phyloP scores from a whole-genome alignment of 2,329 filamentous ascomycete species.

The Emergomyces pasteurianus region DNA sequence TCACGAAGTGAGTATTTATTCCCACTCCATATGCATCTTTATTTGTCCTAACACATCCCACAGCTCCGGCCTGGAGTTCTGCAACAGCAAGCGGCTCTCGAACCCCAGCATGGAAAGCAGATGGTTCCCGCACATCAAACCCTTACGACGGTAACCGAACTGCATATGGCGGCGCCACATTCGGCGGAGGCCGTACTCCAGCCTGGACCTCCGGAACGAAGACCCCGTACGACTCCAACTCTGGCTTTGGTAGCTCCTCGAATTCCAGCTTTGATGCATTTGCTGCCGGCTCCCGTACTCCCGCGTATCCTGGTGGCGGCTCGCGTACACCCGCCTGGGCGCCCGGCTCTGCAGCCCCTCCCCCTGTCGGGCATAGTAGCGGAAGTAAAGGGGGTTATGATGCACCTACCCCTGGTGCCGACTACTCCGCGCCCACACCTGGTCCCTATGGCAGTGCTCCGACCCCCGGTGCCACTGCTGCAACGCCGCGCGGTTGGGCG shows the following conservation, averaged over 20 bases:
- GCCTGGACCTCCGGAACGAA: constrained; percentile 69
- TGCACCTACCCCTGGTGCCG: constrained; percentile 59
- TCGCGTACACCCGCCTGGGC: constrained; percentile 36
- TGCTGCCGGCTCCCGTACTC: constrained; percentile 62
- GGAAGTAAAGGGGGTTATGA: constrained; percentile 44
- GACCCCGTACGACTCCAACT: constrained; percentile 58
- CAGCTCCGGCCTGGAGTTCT: constrained; percentile 32
- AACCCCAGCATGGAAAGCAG: constrained; percentile 45
- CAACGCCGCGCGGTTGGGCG: constrained; percentile 37
- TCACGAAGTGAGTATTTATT: constrained; percentile 45
- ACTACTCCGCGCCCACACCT: constrained; percentile 55
- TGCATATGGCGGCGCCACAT: constrained; percentile 30
- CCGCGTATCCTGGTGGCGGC: constrained; percentile 39
- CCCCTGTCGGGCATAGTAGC: constrained; percentile 18
- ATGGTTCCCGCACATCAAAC: constrained; percentile 40
- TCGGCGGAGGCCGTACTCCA: constrained; percentile 55
- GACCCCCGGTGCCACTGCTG: constrained; percentile 56
- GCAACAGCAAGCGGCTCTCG: constrained; percentile 32
- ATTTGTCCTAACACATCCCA: not conserved
- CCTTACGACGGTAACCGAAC: constrained; percentile 60
- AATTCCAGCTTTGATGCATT: constrained; percentile 57
- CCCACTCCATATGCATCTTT: not conserved
- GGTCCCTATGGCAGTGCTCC: constrained; percentile 46
- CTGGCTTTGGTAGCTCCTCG: constrained; percentile 55
- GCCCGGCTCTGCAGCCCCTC: constrained; percentile 18